Evolutionary conservation across 1,139 yeast genomes (phyloP), one percentile per base, ranked within the genome.

Genomic region (Scheffersomyces lignicola): DNA sequence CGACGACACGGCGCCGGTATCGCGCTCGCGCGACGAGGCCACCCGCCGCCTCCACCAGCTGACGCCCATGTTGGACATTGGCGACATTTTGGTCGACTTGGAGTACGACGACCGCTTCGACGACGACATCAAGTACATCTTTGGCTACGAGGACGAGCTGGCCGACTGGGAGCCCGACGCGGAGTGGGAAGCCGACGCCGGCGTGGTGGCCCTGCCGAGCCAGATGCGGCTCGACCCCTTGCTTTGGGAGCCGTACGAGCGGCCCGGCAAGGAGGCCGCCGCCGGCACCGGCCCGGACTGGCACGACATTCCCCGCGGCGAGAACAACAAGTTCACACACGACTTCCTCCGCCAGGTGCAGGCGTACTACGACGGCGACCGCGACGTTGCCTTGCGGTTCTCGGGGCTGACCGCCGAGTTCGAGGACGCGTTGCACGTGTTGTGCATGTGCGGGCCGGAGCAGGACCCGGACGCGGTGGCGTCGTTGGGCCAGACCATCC

Each of bases 51-150:
- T 44, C n/a, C 51, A 55, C 33, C 57, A 58, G 31, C 38, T 49
- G 9, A 49, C 47, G n/a, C 52, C 54, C 9, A 44, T 56, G 9
- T 48, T 60, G 10, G 80, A 75, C 39, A 66, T 78, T 9, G 76
- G 79, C 1, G 80, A 76, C 35, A 58, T 80, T 9, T 52, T 80
- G 37, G 63, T 73, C 13, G 80, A 78, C 48, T 56, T 80, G 38
- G 83, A 77, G 39, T 78, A 80, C 26, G 80, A 78, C 38, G 92
- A 84, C 53, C 62, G 78, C 35, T 80, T 76, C 44, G 94, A 84
- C 51, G 89, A 82, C 44, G 92, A 84, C 54, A 74, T 83, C 14
- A 65, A 74, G 38, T 84, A 83, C 49, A 79, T 84, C 60, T 83
- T 83, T 54, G n/a, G n/a, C n/a, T n/a, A n/a, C n/a, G 88, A 81